Percentiles rank a stretch among this genome's conserved stretches.
Conservation (phyloP, 176 grass and related monocot genomes). For the Metroxylon sagu region DNA sequence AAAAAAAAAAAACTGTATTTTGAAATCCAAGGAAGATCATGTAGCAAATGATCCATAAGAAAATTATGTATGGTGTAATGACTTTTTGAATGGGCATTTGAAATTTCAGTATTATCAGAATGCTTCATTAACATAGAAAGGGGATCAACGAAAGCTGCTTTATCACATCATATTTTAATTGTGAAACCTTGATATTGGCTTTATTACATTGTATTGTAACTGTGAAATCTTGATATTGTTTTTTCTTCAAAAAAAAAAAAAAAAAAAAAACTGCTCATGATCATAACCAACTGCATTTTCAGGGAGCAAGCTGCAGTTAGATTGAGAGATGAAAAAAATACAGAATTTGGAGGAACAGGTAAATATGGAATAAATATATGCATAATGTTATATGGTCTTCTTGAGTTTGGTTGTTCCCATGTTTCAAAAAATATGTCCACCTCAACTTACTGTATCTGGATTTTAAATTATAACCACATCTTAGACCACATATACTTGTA, state of each 20-base stretch:
- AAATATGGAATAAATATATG: constrained; percentile 13
- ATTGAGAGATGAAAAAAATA: constrained; percentile 63
- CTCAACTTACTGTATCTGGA: too few relatives aligned
- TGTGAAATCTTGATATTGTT: too few relatives aligned
- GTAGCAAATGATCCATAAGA: too few relatives aligned
- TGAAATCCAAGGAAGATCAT: too few relatives aligned
- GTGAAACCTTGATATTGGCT: not conserved
- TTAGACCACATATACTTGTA: too few relatives aligned
- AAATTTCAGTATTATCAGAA: not conserved
- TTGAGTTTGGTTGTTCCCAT: not conserved
- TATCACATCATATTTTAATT: not conserved
- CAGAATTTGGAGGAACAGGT: constrained; percentile 77
- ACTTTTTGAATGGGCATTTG: constrained; percentile 2
- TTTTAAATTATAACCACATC: too few relatives aligned
- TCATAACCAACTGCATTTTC: constrained; percentile 15
- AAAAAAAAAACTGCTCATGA: not conserved
- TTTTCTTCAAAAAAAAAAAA: too few relatives aligned
- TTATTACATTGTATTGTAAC: not conserved
- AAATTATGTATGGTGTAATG: not conserved
- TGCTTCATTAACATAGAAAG: not conserved
- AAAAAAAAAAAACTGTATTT: too few relatives aligned
- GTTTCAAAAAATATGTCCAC: constrained; percentile 5
- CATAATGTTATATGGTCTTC: not conserved
- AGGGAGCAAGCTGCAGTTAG: constrained; percentile 58
- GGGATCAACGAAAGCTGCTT: constrained; percentile 1